phyloP scores from a whole-genome alignment of 2,329 filamentous ascomycete genomes.

The Xenosphaeropsis pyriputrescens region DNA sequence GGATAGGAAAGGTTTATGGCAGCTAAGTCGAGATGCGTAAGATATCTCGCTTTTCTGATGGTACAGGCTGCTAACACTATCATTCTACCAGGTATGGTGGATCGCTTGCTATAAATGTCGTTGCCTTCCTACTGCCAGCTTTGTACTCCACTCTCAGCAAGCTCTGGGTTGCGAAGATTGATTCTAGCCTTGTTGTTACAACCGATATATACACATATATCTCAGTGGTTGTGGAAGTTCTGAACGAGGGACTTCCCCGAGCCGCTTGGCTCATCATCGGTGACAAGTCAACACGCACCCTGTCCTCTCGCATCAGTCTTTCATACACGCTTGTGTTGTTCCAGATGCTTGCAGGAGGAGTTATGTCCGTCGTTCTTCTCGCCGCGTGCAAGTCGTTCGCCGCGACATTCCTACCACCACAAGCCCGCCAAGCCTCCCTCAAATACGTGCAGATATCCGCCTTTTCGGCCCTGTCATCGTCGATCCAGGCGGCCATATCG shows the following conservation, averaged over 20 bases:
- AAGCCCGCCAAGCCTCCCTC: constrained; percentile 39
- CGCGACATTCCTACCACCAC: constrained; percentile 43
- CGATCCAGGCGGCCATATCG: constrained; percentile 47
- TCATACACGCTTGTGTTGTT: constrained; percentile 48
- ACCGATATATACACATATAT: constrained; percentile 60
- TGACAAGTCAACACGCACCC: constrained; percentile 38
- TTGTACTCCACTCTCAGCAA: constrained; percentile 54
- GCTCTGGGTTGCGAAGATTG: constrained; percentile 56
- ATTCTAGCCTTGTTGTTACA: constrained; percentile 44
- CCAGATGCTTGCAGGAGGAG: constrained; percentile 38
- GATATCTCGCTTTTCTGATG: too few relatives aligned
- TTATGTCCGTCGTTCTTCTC: constrained; percentile 45
- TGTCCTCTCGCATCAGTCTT: constrained; percentile 36
- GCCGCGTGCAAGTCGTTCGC: constrained; percentile 39
- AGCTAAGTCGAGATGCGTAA: too few relatives aligned
- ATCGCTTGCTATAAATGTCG: constrained; percentile 46
- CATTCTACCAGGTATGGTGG: constrained; percentile 36
- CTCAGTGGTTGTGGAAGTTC: constrained; percentile 46
- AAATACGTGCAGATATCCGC: constrained; percentile 51
- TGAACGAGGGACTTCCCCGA: constrained; percentile 59
- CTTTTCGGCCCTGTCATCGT: constrained; percentile 45
- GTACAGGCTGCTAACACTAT: too few relatives aligned
- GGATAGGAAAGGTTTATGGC: too few relatives aligned
- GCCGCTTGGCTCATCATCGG: constrained; percentile 56
- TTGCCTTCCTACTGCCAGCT: constrained; percentile 48